Base-by-base conservation (phyloP, 805 yeast genomes). In the Hanseniaspora guilliermondii region DNA sequence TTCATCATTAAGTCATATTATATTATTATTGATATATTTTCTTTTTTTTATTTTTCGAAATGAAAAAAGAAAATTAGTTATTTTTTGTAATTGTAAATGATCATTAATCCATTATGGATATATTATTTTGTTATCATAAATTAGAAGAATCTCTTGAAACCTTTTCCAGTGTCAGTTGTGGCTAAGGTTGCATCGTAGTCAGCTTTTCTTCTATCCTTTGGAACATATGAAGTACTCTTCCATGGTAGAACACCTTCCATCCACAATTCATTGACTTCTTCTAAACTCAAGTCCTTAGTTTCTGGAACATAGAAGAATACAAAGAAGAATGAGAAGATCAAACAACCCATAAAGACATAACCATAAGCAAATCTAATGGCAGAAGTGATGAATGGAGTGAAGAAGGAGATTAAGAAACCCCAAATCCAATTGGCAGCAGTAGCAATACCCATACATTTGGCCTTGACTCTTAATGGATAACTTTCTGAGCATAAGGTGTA, bases 231-330 rank as follows among this genome's bases (percentile, higher is more conserved):
- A 24, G 72, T 49, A 16, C 83, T 79, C 55, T 67, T 64, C 76
- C 77, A 74, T 49, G 77, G 71, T 52, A 65, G 59, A 39, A 69
- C 70, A 60, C 68, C 68, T 53, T 70, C 68, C 22, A 74, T 65
- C 62, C 72, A 75, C 73, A 81, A 70, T 62, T 76, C 80, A 66
- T 85, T 88, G 59, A 86, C 86, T 69, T 86, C 88, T 70, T 86
- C 95, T 65, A 87, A 76, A 46, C 85, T 76, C 63, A 85, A 75
- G 56, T 94, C 94, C 71, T 80, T 80, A 54, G 95, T 86, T 69
- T 85, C 91, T 62, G 80, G 79, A 57, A 86, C 80, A 61, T 75
- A 75, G 74, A 85, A 80, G 74, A 76, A 79, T 49, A 85, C 85
- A 66, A 82, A 86, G 68, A 83, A 72, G 65, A 82, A 62, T 24